Percentiles rank a stretch among this genome's conserved stretches.
Evolutionary conservation across 164 flowering plant species (phyloP).

Genomic region (Chimonanthus salicifolius): DNA sequence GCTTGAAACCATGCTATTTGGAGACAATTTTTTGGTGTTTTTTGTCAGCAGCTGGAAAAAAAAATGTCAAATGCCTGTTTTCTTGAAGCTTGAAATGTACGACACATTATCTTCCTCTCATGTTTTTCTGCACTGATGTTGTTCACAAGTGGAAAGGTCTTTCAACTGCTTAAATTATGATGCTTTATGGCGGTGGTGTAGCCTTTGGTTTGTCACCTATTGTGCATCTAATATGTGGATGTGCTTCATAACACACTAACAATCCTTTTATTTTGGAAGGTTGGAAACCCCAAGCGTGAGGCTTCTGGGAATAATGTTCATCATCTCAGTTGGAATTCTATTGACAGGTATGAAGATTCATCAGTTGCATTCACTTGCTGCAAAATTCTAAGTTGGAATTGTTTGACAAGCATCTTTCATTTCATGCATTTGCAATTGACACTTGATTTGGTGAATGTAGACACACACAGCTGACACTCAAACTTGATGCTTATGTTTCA

Average conservation of each 20-base stretch:
- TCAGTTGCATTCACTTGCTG: neutral
- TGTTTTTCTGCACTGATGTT: neutral
- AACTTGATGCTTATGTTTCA: too few relatives aligned
- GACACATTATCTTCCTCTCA: neutral
- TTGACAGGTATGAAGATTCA: constrained; percentile 56
- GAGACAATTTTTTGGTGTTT: neutral
- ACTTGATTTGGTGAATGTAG: too few relatives aligned
- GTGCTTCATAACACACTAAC: neutral
- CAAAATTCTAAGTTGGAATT: neutral
- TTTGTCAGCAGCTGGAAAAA: too few relatives aligned
- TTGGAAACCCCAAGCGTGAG: constrained; percentile 90
- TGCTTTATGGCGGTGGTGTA: neutral
- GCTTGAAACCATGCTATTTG: neutral
- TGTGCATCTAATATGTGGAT: neutral
- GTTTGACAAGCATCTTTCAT: constrained; percentile 3
- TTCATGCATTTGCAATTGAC: neutral
- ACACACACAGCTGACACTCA: too few relatives aligned
- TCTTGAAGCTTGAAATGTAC: too few relatives aligned
- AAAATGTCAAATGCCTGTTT: too few relatives aligned
- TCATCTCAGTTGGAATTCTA: constrained; percentile 77
- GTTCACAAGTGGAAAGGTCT: neutral
- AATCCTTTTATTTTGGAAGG: constrained; percentile 35
- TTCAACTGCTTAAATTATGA: neutral
- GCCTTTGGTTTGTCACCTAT: neutral
- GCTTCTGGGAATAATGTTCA: constrained; percentile 75